These are phyloP conservation scores for Neurospora africana DNA, from an alignment of 495 filamentous ascomycete genomes.

Conservation along the genomic window DNA sequence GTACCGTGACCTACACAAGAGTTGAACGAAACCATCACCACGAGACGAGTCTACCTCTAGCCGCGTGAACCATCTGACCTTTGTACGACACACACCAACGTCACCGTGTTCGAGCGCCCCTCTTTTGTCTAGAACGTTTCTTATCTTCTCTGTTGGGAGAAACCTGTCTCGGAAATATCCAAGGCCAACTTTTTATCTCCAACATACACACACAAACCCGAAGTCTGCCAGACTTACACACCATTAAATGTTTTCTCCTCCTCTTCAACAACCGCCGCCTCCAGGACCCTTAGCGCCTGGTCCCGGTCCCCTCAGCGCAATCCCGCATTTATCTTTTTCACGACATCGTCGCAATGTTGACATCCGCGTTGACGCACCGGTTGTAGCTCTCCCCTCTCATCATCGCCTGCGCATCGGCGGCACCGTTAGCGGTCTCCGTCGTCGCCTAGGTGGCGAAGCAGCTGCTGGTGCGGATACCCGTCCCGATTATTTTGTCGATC, in stretches of 20 bases:
- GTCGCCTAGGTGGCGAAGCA: neutral
- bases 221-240: neutral
- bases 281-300: neutral
- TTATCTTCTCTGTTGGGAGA: neutral
- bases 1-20: neutral
- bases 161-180: neutral
- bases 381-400: neutral
- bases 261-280: neutral
- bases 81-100: neutral
- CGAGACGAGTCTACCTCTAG: neutral
- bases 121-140: neutral
- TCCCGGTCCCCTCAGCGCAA: neutral
- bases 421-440: neutral
- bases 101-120: neutral
- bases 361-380: neutral
- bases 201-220: neutral
- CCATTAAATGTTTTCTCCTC: neutral
- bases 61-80: neutral
- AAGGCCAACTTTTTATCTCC: neutral
- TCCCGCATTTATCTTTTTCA: neutral
- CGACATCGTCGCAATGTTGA: neutral
- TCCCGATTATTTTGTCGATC: neutral
- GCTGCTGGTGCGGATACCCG: neutral
- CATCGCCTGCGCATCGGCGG: neutral
- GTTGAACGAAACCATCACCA: neutral